Conservation (phyloP, 2,329 filamentous ascomycete genomes). For the Exophiala dermatitidis region DNA sequence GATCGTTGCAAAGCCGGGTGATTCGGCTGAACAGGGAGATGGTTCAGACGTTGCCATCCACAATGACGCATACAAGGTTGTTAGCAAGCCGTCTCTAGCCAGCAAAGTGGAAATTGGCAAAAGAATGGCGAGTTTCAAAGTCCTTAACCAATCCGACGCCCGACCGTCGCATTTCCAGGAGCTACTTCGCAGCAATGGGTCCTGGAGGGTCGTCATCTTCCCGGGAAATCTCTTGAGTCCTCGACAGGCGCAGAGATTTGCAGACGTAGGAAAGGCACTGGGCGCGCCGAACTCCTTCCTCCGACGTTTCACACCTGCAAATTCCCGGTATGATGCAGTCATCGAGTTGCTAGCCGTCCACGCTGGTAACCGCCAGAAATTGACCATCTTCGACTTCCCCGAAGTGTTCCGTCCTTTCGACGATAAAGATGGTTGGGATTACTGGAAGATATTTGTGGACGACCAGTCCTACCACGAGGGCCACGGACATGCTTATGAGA, state of each 20-base stretch:
- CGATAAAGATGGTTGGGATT: conserved; percentile 47
- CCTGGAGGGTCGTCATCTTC: conserved; percentile 46
- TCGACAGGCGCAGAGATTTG: conserved; percentile 41
- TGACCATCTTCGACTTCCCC: conserved; percentile 49
- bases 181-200: conserved; percentile 34
- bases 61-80: conserved; percentile 20
- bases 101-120: conserved; percentile 32
- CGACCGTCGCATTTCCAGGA: conserved; percentile 36
- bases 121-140: conserved; percentile 32
- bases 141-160: conserved; percentile 35
- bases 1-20: conserved; percentile 49
- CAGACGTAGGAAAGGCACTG: conserved; percentile 44
- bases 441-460: conserved; percentile 52
- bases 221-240: conserved; percentile 49
- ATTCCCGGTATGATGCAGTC: conserved; percentile 39
- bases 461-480: conserved; percentile 49
- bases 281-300: conserved; percentile 37
- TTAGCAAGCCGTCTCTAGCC: conserved; percentile 15
- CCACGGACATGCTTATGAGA: conserved; percentile 42
- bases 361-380: conserved; percentile 43
- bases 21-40: conserved; percentile 41
- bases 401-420: conserved; percentile 45
- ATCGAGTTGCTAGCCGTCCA: conserved; percentile 59
- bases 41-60: conserved; percentile 38
- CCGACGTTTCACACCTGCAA: conserved; percentile 37